Evolutionary conservation across 345 rosid genomes (phyloP).

Genomic region (Melaleuca alternifolia): DNA sequence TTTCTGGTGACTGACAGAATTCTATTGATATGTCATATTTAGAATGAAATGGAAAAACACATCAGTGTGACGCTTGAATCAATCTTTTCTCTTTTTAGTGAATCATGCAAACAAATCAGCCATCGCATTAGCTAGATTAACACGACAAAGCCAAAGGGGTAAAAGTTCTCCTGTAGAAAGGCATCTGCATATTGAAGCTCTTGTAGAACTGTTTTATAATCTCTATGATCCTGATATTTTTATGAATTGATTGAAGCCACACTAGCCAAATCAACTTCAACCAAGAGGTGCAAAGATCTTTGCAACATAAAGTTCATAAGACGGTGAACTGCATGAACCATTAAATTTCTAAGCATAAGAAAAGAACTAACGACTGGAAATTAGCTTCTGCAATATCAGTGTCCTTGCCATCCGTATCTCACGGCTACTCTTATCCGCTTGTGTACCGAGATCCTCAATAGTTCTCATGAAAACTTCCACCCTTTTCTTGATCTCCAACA

Average conservation of each 20-base stretch:
- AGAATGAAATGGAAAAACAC: not conserved
- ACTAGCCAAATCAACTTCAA: not conserved
- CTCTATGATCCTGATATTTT: not conserved
- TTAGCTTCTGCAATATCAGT: constrained; percentile 47
- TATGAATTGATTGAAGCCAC: not conserved
- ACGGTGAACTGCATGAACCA: not conserved
- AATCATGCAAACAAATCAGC: not conserved
- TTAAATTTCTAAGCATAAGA: not conserved
- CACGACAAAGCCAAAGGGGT: not conserved
- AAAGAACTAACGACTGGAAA: constrained; percentile 11
- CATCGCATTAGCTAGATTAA: not conserved
- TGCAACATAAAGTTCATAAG: not conserved
- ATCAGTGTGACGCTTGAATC: not conserved
- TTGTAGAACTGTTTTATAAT: not conserved
- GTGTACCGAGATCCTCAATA: constrained; percentile 48
- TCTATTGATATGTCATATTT: not conserved
- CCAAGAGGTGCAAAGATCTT: not conserved
- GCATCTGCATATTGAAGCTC: not conserved
- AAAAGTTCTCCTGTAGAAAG: not conserved
- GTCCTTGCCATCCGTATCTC: constrained; percentile 62
- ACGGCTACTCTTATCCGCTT: constrained; percentile 48
- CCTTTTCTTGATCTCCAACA: constrained; percentile 73
- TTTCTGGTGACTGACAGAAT: not conserved
- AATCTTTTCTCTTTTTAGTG: not conserved
- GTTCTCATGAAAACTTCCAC: constrained; percentile 38